Evolutionary conservation across 192 early-diverging fungal species (phyloP).

Genomic region (Piromyces finnis): DNA sequence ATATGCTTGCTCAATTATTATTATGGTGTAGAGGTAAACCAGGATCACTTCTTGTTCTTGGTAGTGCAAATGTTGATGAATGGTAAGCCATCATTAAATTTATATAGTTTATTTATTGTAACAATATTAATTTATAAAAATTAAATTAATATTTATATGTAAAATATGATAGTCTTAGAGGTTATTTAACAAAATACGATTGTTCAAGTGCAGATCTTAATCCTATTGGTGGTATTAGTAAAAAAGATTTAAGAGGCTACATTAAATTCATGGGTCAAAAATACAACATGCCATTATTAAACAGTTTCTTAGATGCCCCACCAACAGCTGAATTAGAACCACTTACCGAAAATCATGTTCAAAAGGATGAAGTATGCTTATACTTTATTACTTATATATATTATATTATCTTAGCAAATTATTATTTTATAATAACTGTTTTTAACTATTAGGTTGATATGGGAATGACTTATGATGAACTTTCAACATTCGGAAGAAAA

Average conservation of each 20-base stretch:
- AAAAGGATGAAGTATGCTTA: conserved; percentile 58
- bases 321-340: conserved; percentile 97
- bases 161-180: conserved; percentile 58
- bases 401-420: not conserved
- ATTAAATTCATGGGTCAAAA: conserved; percentile 46
- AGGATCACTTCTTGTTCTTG: conserved; percentile 75
- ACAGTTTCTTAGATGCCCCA: conserved; percentile 57
- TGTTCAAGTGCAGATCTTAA: conserved; percentile 94
- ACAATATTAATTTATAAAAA: too few species aligned
- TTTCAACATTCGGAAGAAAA: conserved; percentile 75
- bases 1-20: conserved; percentile 88
- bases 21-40: conserved; percentile 57
- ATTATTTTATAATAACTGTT: too few species aligned
- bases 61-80: conserved; percentile 96
- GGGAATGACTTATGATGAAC: conserved; percentile 95
- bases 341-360: conserved; percentile 57
- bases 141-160: too few species aligned
- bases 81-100: too few species aligned
- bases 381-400: too few species aligned
- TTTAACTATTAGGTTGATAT: conserved; percentile 45
- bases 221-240: conserved; percentile 89
- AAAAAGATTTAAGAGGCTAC: conserved; percentile 68
- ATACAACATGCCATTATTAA: conserved; percentile 35
- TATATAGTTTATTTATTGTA: too few species aligned
- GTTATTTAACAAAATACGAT: conserved; percentile 98